Evolutionary conservation across 1,284 basidiomycete species (phyloP).

Genomic region (Rhodofomes roseus): DNA sequence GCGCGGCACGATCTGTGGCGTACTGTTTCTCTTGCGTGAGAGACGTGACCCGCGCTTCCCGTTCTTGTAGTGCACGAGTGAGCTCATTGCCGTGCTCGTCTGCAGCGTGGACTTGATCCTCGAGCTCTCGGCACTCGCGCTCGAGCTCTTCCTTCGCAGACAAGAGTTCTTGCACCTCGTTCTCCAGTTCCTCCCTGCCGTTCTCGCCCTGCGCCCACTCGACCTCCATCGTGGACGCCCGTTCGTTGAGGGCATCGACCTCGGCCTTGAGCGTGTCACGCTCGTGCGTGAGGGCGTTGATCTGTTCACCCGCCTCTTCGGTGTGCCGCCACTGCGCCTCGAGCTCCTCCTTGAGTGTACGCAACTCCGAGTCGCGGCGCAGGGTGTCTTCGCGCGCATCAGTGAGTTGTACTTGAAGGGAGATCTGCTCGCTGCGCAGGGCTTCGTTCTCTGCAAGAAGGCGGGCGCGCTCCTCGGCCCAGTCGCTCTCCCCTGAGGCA

Average conservation of each 20-base stretch:
- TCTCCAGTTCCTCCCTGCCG: constrained; percentile 49
- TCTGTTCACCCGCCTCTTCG: constrained; percentile 32
- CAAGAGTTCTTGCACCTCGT: constrained; percentile 48
- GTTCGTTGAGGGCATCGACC: constrained; percentile 32
- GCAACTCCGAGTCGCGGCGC: constrained; percentile 45
- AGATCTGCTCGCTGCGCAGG: constrained; percentile 32
- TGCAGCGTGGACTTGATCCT: constrained; percentile 44
- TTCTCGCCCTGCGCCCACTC: constrained; percentile 56
- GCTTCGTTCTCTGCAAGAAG: constrained; percentile 40
- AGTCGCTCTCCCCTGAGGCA: constrained; percentile 33
- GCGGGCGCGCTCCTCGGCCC: constrained; percentile 48
- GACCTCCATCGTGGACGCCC: constrained; percentile 42
- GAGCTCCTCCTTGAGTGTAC: constrained; percentile 48
- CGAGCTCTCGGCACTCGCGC: constrained; percentile 45
- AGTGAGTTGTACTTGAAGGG: constrained; percentile 27
- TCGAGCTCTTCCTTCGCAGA: constrained; percentile 47
- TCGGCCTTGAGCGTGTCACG: constrained; percentile 34
- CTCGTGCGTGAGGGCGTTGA: constrained; percentile 26
- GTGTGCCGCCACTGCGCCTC: constrained; percentile 63
- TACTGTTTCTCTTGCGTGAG: constrained; percentile 57
- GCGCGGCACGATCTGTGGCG: constrained; percentile 44
- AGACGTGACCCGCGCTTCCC: constrained; percentile 48
- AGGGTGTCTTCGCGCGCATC: constrained; percentile 26
- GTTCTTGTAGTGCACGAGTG: constrained; percentile 48
- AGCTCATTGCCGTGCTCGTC: constrained; percentile 46